Percentiles rank a stretch among this genome's conserved stretches.
These are phyloP conservation scores for Mallotus repandus DNA, from an alignment of 441 rosid genomes.

Conservation along the genomic window DNA sequence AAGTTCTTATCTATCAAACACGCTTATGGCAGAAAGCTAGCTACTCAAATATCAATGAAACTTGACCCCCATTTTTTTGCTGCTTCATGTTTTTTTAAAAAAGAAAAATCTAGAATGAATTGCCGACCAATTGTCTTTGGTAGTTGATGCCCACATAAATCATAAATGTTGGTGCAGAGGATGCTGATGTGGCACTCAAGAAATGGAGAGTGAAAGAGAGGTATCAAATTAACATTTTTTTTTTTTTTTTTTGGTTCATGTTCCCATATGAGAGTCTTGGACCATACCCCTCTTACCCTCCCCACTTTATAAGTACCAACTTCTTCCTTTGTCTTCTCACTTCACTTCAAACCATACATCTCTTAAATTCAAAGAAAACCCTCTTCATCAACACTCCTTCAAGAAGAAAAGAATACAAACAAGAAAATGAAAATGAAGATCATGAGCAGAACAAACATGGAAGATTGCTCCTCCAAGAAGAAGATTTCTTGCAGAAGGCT, in stretches of 20 bases:
- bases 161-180: slow-evolving; percentile 30
- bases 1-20: slow-evolving; percentile 18
- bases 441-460: slow-evolving; percentile 24
- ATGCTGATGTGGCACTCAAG: slow-evolving; percentile 28
- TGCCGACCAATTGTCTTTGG: slow-evolving; percentile 38
- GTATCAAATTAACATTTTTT: background rate
- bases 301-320: slow-evolving; percentile 20
- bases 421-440: slow-evolving; percentile 5
- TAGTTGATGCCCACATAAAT: slow-evolving; percentile 25
- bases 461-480: slow-evolving; percentile 34
- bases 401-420: background rate
- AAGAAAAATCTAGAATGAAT: too few species aligned
- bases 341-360: background rate
- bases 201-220: too few species aligned
- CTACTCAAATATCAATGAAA: slow-evolving; percentile 10
- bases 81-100: background rate
- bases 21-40: slow-evolving; percentile 2
- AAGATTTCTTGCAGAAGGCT: slow-evolving; percentile 46
- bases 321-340: slow-evolving; percentile 3
- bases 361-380: background rate
- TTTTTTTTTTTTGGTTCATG: slow-evolving; percentile 4
- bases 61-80: background rate
- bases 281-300: slow-evolving; percentile 6
- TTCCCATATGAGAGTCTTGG: slow-evolving; percentile 5
- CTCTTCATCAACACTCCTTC: background rate